These are phyloP conservation scores for Polyplosphaeria fusca DNA, from an alignment of 495 filamentous ascomycete species.

Conservation along the genomic window DNA sequence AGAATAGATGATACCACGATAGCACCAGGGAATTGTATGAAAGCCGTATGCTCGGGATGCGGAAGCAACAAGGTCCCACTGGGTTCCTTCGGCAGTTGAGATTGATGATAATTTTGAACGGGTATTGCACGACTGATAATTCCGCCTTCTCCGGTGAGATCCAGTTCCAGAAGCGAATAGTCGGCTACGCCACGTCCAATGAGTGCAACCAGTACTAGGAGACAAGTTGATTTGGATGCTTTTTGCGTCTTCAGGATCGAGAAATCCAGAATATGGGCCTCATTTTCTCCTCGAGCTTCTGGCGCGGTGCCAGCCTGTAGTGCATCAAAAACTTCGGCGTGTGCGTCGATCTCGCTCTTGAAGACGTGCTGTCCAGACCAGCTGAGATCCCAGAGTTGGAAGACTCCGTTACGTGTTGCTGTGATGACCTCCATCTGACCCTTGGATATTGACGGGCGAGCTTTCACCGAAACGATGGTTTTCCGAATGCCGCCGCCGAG, in stretches of 20 bases:
- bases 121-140: conserved; percentile 51
- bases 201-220: conserved; percentile 33
- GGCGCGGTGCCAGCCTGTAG: conserved; percentile 14
- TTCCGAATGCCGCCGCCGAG: conserved; percentile 59
- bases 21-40: conserved; percentile 71
- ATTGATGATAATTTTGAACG: conserved; percentile 58
- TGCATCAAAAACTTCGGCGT: conserved; percentile 42
- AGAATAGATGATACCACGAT: conserved; percentile 71
- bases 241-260: conserved; percentile 37
- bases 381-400: conserved; percentile 84
- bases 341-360: conserved; percentile 52
- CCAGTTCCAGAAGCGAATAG: conserved; percentile 46
- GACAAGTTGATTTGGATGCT: conserved; percentile 14
- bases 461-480: conserved; percentile 72
- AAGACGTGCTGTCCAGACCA: conserved; percentile 67
- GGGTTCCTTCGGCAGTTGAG: conserved; percentile 42
- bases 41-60: conserved; percentile 72
- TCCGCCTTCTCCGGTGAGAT: conserved; percentile 22
- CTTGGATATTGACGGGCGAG: conserved; percentile 63
- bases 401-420: conserved; percentile 65
- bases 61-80: conserved; percentile 71
- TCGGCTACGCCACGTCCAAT: conserved; percentile 5
- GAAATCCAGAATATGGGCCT: conserved; percentile 49
- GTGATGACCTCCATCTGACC: conserved; percentile 83
- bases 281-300: conserved; percentile 23